Evolutionary conservation across 371 early-diverging fungal genomes (phyloP).

Genomic region (Apophysomyces variabilis): DNA sequence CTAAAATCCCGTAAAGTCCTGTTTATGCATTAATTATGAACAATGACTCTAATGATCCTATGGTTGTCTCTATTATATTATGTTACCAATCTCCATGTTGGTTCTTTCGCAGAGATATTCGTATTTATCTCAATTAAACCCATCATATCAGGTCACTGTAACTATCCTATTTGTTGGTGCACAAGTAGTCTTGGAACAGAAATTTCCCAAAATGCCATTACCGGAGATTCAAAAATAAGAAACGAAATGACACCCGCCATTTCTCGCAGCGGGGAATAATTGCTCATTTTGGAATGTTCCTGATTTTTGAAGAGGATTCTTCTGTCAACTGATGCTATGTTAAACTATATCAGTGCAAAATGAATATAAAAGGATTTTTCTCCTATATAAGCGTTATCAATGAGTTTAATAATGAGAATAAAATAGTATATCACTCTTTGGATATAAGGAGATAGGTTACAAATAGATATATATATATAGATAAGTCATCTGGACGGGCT

Average conservation of each 20-base stretch:
- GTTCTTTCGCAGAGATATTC: not conserved
- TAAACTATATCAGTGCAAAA: not conserved
- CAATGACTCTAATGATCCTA: conserved; percentile 5
- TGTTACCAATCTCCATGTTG: not conserved
- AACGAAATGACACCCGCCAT: not conserved
- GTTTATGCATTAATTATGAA: not conserved
- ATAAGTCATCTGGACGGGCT: not conserved
- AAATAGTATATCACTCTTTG: not conserved
- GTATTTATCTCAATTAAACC: not conserved
- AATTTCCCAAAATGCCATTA: too few relatives aligned
- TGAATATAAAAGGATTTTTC: not conserved
- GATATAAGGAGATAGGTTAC: not conserved
- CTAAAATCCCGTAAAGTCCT: not conserved
- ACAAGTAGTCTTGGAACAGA: too few relatives aligned
- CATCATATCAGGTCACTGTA: not conserved
- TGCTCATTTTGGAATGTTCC: not conserved
- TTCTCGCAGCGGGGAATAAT: not conserved
- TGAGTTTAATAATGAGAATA: too few relatives aligned
- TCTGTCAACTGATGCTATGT: too few relatives aligned
- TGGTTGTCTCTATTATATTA: not conserved
- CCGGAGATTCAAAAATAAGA: too few relatives aligned
- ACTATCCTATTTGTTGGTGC: not conserved
- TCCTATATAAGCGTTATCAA: too few relatives aligned
- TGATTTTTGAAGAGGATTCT: not conserved
- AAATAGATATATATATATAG: not conserved